Evolutionary conservation across 768 basidiomycete species (phyloP), one percentile per base, ranked within the genome.

Genomic region (Thelephora aurantiotincta): DNA sequence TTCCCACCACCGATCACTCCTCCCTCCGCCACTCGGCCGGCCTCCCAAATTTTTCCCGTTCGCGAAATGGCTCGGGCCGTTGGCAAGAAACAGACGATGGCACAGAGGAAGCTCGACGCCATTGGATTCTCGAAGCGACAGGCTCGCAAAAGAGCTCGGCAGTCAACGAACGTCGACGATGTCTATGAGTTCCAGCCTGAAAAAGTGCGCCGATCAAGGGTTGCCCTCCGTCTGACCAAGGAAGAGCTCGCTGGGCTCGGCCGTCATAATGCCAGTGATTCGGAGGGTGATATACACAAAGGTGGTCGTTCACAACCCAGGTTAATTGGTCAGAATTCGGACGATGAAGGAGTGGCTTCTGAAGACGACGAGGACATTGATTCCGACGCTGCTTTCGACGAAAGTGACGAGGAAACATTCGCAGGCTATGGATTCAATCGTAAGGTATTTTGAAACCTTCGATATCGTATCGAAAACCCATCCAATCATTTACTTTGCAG

Each of bases 301-400:
- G 33, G 41, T 54, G 50, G 53, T 52, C 26, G 9, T 4, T 9
- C 26, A 44, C 48, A 45, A n/a, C 54, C 77, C 14, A 66, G 73
- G 52, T 57, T 84, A 43, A 69, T 87, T 52, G 79, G 66, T 37
- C 55, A 64, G 54, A 55, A 54, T 41, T 64, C 91, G 50, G 87
- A 92, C 55, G 85, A 90, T 55, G 85, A 89, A 49, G 62, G 57
- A 51, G 70, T 87, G 53, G 78, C 55, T 34, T 54, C 62, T 51
- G 58, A 57, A 42, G 65, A 92, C 52, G 89, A 92, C 57, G 87
- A 91, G 57, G 87, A 91, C 51, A 75, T 91, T 41, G 84, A 88
- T 50, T 83, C 80, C 52, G 90, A 92, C 55, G 80, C 71, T 51
- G 89, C 86, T 1, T 86, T 88, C 50, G 84, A 87, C 51, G 82